Percentiles rank a stretch among this genome's conserved stretches.
phyloP scores from a whole-genome alignment of 192 early-diverging fungal genomes.

The Dissophora globulifera region DNA sequence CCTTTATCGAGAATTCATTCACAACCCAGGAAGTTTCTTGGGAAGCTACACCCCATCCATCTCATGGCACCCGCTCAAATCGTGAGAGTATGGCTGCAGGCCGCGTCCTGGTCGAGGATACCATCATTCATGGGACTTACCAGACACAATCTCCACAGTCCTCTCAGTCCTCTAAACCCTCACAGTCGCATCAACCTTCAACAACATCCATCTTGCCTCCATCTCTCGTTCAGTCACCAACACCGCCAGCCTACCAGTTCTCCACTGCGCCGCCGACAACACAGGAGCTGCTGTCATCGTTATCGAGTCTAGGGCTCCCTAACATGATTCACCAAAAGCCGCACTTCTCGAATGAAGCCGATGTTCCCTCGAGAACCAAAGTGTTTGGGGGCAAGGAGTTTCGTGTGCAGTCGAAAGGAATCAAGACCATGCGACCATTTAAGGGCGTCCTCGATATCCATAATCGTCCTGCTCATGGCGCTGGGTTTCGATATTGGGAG shows the following conservation, averaged over 20 bases:
- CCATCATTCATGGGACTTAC: constrained; percentile 3
- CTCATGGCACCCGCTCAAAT: neutral
- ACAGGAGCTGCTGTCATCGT: constrained; percentile 41
- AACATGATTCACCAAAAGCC: constrained; percentile 67
- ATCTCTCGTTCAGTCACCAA: neutral
- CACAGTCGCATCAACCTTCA: too few species aligned
- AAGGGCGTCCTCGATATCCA: neutral
- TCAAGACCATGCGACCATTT: constrained; percentile 27
- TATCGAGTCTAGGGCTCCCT: constrained; percentile 40
- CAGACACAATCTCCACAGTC: too few species aligned
- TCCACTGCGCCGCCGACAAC: constrained; percentile 53
- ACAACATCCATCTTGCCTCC: neutral
- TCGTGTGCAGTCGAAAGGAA: constrained; percentile 48
- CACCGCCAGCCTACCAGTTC: constrained; percentile 30
- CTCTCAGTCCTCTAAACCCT: too few species aligned
- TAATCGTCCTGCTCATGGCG: neutral
- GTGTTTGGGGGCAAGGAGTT: constrained; percentile 73
- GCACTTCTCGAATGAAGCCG: constrained; percentile 64
- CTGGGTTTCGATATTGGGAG: constrained; percentile 36
- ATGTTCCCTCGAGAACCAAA: constrained; percentile 63
- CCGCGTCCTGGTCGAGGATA: constrained; percentile 17
- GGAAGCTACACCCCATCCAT: neutral
- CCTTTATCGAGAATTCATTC: constrained; percentile 1
- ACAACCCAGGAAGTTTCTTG: neutral
- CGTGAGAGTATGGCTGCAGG: neutral